These are phyloP conservation scores for Astraeus odoratus DNA, from an alignment of 768 basidiomycete genomes.

Conservation along the genomic window DNA sequence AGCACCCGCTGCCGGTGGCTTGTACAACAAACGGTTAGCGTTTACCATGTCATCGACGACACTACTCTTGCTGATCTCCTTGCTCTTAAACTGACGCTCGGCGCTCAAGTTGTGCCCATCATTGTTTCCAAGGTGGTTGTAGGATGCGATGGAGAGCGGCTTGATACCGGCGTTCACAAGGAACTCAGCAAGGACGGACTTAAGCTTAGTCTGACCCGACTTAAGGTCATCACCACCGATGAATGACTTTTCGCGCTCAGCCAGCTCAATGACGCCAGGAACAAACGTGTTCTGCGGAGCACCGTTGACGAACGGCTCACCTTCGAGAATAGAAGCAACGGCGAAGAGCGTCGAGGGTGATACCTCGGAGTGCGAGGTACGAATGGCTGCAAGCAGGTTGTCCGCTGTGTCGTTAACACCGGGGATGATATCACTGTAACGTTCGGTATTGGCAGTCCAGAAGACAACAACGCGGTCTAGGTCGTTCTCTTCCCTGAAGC, in stretches of 20 bases:
- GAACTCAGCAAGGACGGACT: conserved; percentile 96
- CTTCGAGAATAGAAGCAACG: conserved; percentile 91
- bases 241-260: conserved; percentile 83
- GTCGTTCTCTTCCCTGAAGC: conserved; percentile 77
- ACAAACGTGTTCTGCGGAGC: conserved; percentile 99
- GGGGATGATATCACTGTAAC: conserved; percentile 89
- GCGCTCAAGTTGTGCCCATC: conserved; percentile 90
- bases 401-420: conserved; percentile 95
- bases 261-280: conserved; percentile 88
- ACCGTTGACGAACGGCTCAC: conserved; percentile 92
- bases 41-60: conserved; percentile 99
- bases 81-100: conserved; percentile 91
- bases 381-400: conserved; percentile 76
- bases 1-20: conserved; percentile 56
- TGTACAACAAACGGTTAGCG: conserved; percentile 84
- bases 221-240: conserved; percentile 98
- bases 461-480: conserved; percentile 90
- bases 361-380: conserved; percentile 84
- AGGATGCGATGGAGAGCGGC: conserved; percentile 92
- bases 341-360: conserved; percentile 96
- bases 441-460: conserved; percentile 99
- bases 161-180: conserved; percentile 98
- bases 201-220: conserved; percentile 96
- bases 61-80: conserved; percentile 96
- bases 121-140: conserved; percentile 99